Conservation (phyloP, 2,329 filamentous ascomycete genomes). For the Aureobasidium uvarum region DNA sequence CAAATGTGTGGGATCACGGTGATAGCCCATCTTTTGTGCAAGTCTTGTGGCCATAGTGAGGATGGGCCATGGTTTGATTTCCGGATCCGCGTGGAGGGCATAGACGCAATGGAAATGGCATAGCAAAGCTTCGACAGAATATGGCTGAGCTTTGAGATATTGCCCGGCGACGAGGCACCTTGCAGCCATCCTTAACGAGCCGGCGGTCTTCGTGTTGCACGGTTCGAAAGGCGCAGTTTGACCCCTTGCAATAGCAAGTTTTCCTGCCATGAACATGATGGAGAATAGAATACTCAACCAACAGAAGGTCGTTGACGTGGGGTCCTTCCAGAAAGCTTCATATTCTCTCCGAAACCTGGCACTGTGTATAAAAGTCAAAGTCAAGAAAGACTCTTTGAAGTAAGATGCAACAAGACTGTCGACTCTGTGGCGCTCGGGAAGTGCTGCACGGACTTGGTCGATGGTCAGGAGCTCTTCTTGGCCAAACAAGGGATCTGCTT, state of each 20-base stretch:
- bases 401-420: conserved; percentile 7
- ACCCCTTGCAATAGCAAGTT: not conserved
- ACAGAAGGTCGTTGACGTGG: conserved; percentile 9
- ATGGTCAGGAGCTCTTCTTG: conserved; percentile 8
- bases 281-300: conserved; percentile 25
- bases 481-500: conserved; percentile 14
- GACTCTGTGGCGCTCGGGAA: conserved; percentile 3
- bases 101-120: conserved; percentile 6
- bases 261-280: conserved; percentile 17
- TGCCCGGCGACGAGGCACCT: conserved; percentile 14
- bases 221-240: not conserved
- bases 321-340: conserved; percentile 18
- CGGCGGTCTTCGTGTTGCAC: not conserved
- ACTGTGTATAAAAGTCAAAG: conserved; percentile 22
- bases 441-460: not conserved
- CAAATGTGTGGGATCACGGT: conserved; percentile 26
- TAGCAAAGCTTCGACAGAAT: conserved; percentile 23
- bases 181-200: not conserved
- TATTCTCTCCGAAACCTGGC: conserved; percentile 24
- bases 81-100: conserved; percentile 4
- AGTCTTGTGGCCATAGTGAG: conserved; percentile 21
- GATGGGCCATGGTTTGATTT: conserved; percentile 13
- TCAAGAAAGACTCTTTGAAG: conserved; percentile 6
- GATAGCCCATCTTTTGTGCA: conserved; percentile 27
- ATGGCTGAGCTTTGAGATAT: conserved; percentile 19